Percentiles rank a stretch among this genome's conserved stretches.
These are phyloP conservation scores for Mycena maculata DNA, from an alignment of 768 basidiomycete species.

Conservation along the genomic window DNA sequence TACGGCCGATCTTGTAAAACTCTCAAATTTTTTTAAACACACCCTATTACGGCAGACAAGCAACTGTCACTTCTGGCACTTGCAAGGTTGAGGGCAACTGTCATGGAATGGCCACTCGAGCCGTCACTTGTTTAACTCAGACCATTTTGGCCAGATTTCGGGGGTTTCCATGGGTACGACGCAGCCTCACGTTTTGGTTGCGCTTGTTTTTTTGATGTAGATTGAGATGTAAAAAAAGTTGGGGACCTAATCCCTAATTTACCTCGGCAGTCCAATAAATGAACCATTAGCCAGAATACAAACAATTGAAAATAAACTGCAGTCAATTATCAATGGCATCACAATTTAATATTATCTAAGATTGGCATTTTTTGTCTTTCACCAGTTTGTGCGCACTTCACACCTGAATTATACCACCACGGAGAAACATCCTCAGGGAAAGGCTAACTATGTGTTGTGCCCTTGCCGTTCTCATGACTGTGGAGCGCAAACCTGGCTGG, in stretches of 20 bases:
- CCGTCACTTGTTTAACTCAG: too few relatives aligned
- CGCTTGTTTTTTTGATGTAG: neutral
- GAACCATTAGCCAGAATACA: neutral
- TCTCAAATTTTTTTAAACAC: too few relatives aligned
- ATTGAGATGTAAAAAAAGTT: neutral
- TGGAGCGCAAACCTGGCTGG: neutral
- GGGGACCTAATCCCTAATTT: too few relatives aligned
- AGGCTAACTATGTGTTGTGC: conserved; percentile 1
- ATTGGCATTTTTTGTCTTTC: neutral
- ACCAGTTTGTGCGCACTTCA: neutral
- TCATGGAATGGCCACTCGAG: neutral
- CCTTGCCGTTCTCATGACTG: conserved; percentile 12
- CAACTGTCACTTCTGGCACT: neutral
- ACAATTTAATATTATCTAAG: neutral
- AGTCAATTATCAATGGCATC: neutral
- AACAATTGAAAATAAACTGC: neutral
- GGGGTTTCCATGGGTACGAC: neutral
- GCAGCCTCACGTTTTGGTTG: neutral
- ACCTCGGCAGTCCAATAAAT: neutral
- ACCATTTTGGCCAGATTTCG: neutral
- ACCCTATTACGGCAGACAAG: neutral
- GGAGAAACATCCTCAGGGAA: neutral
- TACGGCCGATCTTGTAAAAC: too few relatives aligned
- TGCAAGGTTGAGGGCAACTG: neutral
- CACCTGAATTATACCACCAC: neutral